phyloP scores from a whole-genome alignment of 495 filamentous ascomycete genomes.

The Extremus antarcticus region DNA sequence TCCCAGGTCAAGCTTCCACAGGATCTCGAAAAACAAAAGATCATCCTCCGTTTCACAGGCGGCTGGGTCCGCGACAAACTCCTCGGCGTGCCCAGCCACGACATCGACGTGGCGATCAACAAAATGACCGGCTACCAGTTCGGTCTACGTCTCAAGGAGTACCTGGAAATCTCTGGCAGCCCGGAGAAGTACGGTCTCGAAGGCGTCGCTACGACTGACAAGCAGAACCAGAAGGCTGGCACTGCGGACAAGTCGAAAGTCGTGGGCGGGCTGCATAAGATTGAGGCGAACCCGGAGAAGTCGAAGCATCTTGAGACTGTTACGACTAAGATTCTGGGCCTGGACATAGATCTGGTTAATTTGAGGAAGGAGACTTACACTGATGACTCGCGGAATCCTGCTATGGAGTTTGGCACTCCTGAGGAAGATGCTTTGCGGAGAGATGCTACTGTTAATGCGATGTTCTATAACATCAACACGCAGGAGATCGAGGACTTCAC shows the following conservation, averaged over 20 bases:
- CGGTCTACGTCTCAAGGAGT: constrained; percentile 53
- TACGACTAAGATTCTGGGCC: constrained; percentile 70
- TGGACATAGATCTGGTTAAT: constrained; percentile 92
- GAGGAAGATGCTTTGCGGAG: constrained; percentile 80
- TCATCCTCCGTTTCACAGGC: constrained; percentile 74
- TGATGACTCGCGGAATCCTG: constrained; percentile 74
- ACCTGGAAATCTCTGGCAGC: constrained; percentile 34
- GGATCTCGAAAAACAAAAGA: constrained; percentile 25
- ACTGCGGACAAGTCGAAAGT: constrained; percentile 22
- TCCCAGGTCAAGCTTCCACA: constrained; percentile 31
- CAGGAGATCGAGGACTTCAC: constrained; percentile 74
- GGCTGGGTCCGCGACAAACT: constrained; percentile 99
- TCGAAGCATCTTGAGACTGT: constrained; percentile 95
- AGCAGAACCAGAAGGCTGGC: constrained; percentile 16
- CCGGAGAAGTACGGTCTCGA: constrained; percentile 30
- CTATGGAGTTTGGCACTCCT: constrained; percentile 88
- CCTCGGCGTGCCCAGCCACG: constrained; percentile 65
- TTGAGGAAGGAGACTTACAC: constrained; percentile 83
- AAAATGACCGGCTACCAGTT: constrained; percentile 87
- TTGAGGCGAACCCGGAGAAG: constrained; percentile 78
- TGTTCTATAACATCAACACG: constrained; percentile 88
- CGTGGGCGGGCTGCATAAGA: constrained; percentile 33
- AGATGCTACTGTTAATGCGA: constrained; percentile 88
- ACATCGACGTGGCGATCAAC: constrained; percentile 94
- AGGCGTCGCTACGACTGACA: constrained; percentile 19